Percentiles rank a stretch among this genome's conserved stretches.
Conservation (phyloP, 164 flowering plant genomes). For the Vitis rupestris region DNA sequence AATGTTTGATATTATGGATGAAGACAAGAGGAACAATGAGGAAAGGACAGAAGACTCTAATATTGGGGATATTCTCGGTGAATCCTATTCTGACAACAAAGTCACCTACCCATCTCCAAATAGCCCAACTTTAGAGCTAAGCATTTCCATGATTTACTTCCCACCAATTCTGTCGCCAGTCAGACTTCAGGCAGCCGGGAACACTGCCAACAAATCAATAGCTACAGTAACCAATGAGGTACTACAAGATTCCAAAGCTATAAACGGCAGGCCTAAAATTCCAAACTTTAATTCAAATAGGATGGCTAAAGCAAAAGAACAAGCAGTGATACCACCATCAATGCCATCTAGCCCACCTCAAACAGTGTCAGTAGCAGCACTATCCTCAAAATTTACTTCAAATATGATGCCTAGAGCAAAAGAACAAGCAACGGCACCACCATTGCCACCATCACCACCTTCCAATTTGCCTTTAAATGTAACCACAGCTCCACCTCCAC, state of each 20-base stretch:
- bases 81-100: conserved; percentile 4
- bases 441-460: too few relatives aligned
- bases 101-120: conserved; percentile 1
- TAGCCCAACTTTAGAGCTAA: not conserved
- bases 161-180: conserved; percentile 1
- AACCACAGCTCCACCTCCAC: conserved; percentile 19
- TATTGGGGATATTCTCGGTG: not conserved
- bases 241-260: too few relatives aligned
- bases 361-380: too few relatives aligned
- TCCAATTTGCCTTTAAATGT: too few relatives aligned
- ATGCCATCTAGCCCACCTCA: not conserved
- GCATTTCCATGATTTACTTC: not conserved
- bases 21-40: not conserved
- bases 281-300: too few relatives aligned
- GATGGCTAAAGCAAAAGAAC: too few relatives aligned
- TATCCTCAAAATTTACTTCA: too few relatives aligned
- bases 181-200: conserved; percentile 2
- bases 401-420: too few relatives aligned
- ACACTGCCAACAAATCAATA: too few relatives aligned
- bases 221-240: too few relatives aligned
- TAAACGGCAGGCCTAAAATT: too few relatives aligned
- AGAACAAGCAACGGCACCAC: too few relatives aligned
- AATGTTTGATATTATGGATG: conserved; percentile 7
- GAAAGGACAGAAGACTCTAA: not conserved
- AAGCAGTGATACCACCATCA: not conserved